These are phyloP conservation scores for Xylaria nigripes DNA, from an alignment of 495 filamentous ascomycete genomes.

Conservation along the genomic window DNA sequence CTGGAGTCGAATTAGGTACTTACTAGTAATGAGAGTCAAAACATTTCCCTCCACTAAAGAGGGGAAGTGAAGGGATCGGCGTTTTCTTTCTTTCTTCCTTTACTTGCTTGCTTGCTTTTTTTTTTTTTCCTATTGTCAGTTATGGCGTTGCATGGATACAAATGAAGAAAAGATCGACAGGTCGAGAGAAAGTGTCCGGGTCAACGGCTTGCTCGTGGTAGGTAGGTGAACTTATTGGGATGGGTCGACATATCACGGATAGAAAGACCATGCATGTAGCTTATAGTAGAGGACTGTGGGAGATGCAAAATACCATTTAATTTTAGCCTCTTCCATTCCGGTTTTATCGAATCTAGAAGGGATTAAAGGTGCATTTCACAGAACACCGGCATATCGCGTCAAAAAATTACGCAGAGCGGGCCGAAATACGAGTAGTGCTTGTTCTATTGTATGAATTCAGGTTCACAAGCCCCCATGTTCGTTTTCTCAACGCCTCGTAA, in stretches of 20 bases:
- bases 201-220: too few relatives aligned
- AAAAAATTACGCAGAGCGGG: background rate
- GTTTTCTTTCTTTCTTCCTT: slow-evolving; percentile 1
- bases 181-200: background rate
- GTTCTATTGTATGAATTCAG: slow-evolving; percentile 9
- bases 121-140: background rate
- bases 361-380: too few relatives aligned
- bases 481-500: slow-evolving; percentile 6
- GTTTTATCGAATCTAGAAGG: background rate
- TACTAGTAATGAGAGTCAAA: background rate
- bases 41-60: background rate
- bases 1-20: background rate
- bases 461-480: slow-evolving; percentile 2
- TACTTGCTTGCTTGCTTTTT: background rate
- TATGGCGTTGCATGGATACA: slow-evolving; percentile 21
- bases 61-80: background rate
- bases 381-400: too few relatives aligned
- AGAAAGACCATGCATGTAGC: slow-evolving; percentile 7
- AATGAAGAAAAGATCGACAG: slow-evolving; percentile 18
- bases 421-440: background rate
- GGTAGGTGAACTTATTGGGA: background rate
- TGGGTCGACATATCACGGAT: slow-evolving; percentile 1
- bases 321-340: background rate
- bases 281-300: slow-evolving; percentile 4
- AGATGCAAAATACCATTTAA: slow-evolving; percentile 1